Evolutionary conservation across 192 early-diverging fungal genomes (phyloP).

Genomic region (Podochytrium sp.): DNA sequence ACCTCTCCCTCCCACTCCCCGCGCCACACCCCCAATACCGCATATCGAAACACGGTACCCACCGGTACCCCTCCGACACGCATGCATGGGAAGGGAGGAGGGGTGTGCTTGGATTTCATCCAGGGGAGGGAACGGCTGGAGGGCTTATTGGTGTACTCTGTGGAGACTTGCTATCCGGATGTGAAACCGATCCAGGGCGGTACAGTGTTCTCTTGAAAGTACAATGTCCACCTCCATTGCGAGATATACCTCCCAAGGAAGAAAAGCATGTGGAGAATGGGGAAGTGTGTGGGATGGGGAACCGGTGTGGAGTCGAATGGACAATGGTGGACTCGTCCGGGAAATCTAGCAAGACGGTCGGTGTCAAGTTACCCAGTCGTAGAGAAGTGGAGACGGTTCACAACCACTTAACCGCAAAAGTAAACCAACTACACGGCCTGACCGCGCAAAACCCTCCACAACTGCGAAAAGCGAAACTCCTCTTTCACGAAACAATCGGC

Average conservation of each 20-base stretch:
- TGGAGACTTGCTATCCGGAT: conserved; percentile 28
- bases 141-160: conserved; percentile 33
- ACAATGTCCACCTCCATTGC: not conserved
- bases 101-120: conserved; percentile 35
- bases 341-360: not conserved
- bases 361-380: not conserved
- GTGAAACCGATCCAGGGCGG: conserved; percentile 14
- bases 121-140: conserved; percentile 29
- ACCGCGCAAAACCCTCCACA: conserved; percentile 15
- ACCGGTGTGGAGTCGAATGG: not conserved
- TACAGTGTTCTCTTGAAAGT: conserved; percentile 35
- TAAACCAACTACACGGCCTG: not conserved
- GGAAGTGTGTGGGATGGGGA: not conserved
- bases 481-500: conserved; percentile 21
- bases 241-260: conserved; percentile 1
- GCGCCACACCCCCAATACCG: not conserved
- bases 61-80: not conserved
- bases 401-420: not conserved
- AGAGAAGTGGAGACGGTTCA: not conserved
- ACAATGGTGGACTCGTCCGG: not conserved
- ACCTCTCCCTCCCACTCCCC: not conserved
- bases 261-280: not conserved
- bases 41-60: not conserved
- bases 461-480: conserved; percentile 10
- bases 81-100: not conserved